Conservation (phyloP, 225 moss, liverwort and hornwort species). For the Anthoceros angustus region DNA sequence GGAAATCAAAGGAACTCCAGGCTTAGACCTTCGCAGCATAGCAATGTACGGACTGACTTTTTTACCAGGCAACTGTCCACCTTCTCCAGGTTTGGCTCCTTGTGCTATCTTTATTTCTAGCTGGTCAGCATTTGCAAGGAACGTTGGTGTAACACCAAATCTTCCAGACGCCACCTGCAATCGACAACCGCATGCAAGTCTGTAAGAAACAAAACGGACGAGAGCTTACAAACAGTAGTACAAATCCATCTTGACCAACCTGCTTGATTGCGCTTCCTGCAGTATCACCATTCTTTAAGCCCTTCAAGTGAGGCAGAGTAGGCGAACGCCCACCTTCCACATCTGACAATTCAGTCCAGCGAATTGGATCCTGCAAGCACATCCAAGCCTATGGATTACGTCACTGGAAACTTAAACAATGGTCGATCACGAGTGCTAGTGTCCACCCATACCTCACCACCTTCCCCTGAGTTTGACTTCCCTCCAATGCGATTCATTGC, state of each 20-base stretch:
- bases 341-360: conserved; percentile 66
- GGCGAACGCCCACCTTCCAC: conserved; percentile 63
- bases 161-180: conserved; percentile 75
- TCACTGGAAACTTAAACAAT: not conserved
- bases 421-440: no score
- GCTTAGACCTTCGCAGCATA: conserved; percentile 57
- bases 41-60: conserved; percentile 97
- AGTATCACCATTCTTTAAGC: conserved; percentile 79
- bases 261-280: conserved; percentile 96
- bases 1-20: conserved; percentile 88
- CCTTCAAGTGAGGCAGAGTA: conserved; percentile 83
- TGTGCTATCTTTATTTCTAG: conserved; percentile 93
- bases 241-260: conserved; percentile 15
- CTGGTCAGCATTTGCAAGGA: conserved; percentile 65
- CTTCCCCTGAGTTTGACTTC: conserved; percentile 97
- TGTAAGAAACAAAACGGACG: not conserved
- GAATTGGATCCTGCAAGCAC: conserved; percentile 58
- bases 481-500: conserved; percentile 97
- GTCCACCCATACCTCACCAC: conserved; percentile 53
- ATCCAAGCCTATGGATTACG: no score
- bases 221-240: not conserved
- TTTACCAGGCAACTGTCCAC: conserved; percentile 89
- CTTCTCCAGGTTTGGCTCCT: conserved; percentile 95
- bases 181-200: not conserved
- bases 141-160: conserved; percentile 91